Evolutionary conservation across 2,329 filamentous ascomycete genomes (phyloP).

Genomic region (Fusarium mexicanum): DNA sequence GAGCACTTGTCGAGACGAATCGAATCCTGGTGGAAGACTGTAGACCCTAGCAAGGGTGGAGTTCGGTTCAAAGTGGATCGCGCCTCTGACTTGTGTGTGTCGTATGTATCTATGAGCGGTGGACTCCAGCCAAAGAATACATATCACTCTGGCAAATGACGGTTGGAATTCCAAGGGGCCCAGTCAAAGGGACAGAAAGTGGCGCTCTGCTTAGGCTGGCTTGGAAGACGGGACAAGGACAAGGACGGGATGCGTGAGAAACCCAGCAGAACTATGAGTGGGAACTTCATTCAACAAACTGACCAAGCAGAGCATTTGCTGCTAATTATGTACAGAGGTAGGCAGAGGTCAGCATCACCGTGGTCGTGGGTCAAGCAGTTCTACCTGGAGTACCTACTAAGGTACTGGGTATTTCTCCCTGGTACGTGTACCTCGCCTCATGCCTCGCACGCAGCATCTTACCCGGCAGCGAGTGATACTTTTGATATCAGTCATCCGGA

Average conservation of each 20-base stretch:
- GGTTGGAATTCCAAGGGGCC: conserved; percentile 4
- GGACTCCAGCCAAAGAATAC: conserved; percentile 10
- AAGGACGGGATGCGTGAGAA: conserved; percentile 26
- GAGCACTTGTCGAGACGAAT: conserved; percentile 6
- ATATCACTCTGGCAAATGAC: conserved; percentile 21
- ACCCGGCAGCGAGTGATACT: neutral
- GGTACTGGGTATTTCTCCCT: neutral
- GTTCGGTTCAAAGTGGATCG: neutral
- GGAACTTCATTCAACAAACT: conserved; percentile 23
- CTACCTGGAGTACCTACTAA: neutral
- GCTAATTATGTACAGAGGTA: neutral
- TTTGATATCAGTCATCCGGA: neutral
- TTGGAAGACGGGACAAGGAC: conserved; percentile 8
- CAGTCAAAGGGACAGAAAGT: conserved; percentile 13
- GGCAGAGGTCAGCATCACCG: conserved; percentile 27
- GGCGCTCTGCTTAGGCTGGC: conserved; percentile 11
- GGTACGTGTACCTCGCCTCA: conserved; percentile 7
- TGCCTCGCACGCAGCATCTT: conserved; percentile 1
- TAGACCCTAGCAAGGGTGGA: neutral
- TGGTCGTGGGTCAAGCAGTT: conserved; percentile 30
- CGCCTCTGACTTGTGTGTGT: neutral
- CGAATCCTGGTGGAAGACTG: conserved; percentile 6
- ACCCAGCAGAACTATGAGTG: conserved; percentile 28
- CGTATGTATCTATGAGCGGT: neutral
- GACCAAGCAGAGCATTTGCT: conserved; percentile 22